Evolutionary conservation across 768 basidiomycete species (phyloP).

Genomic region (Trametopsis cervina): DNA sequence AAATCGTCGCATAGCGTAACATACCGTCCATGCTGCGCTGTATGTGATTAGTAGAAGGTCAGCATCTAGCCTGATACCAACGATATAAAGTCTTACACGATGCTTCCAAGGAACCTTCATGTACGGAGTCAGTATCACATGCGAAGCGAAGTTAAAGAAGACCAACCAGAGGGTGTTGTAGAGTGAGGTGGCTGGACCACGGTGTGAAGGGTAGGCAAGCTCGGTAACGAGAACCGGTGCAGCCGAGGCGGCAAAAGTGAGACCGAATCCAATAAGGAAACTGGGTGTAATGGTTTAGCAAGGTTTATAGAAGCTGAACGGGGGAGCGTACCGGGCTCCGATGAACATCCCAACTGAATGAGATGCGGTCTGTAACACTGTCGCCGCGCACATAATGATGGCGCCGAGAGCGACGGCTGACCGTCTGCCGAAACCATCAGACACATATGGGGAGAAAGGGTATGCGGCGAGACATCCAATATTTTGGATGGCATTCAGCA

Average conservation of each 20-base stretch:
- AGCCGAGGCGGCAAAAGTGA: conserved; percentile 33
- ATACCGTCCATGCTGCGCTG: conserved; percentile 23
- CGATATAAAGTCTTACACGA: conserved; percentile 22
- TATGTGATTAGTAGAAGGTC: neutral
- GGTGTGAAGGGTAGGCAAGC: conserved; percentile 43
- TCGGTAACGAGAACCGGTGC: conserved; percentile 46
- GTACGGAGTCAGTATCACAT: neutral
- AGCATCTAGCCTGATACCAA: neutral
- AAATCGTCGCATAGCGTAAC: too few relatives aligned
- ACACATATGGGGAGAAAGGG: conserved; percentile 34
- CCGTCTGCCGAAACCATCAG: conserved; percentile 34
- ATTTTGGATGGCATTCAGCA: conserved; percentile 33
- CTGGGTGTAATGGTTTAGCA: conserved; percentile 10
- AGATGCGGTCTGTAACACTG: conserved; percentile 31
- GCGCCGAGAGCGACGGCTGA: conserved; percentile 32
- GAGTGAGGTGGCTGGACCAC: conserved; percentile 36
- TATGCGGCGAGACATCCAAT: conserved; percentile 33
- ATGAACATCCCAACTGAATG: conserved; percentile 38
- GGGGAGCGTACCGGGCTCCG: conserved; percentile 28
- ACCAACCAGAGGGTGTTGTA: conserved; percentile 39
- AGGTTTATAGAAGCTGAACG: neutral
- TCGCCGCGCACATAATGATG: conserved; percentile 31
- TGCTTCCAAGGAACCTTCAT: conserved; percentile 27
- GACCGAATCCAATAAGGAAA: conserved; percentile 37
- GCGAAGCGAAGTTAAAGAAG: too few relatives aligned